These are phyloP conservation scores for Neofusicoccum kwambonambiense DNA, from an alignment of 2,329 filamentous ascomycete genomes.

Conservation along the genomic window DNA sequence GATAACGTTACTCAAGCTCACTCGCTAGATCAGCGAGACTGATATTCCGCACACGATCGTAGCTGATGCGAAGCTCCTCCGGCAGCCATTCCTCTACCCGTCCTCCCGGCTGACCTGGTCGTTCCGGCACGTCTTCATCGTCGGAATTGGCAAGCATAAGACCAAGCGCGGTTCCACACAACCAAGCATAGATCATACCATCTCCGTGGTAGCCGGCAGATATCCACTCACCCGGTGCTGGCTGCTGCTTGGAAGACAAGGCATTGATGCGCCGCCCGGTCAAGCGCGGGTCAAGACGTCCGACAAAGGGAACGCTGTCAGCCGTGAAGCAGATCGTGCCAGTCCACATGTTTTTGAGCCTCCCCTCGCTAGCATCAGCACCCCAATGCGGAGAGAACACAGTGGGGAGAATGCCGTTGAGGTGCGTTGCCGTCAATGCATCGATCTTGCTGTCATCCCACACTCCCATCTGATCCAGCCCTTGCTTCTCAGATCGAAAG, in stretches of 20 bases:
- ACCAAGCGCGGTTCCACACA: slow-evolving; percentile 4
- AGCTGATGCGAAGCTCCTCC: slow-evolving; percentile 5
- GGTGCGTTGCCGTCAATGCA: slow-evolving; percentile 1
- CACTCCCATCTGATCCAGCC: slow-evolving; percentile 22
- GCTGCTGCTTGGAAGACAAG: slow-evolving; percentile 22
- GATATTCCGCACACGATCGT: not conserved
- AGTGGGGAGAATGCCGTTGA: slow-evolving; percentile 25
- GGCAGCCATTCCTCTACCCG: not conserved
- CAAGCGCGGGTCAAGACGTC: slow-evolving; percentile 7
- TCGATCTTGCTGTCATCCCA: slow-evolving; percentile 39
- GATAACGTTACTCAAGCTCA: not conserved
- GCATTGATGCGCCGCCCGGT: slow-evolving; percentile 19
- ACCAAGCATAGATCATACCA: slow-evolving; percentile 23
- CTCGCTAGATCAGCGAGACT: slow-evolving; percentile 2
- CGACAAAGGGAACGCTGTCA: slow-evolving; percentile 2
- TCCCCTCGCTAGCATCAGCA: not conserved
- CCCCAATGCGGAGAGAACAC: slow-evolving; percentile 15
- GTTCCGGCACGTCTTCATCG: not conserved
- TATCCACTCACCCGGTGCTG: slow-evolving; percentile 22
- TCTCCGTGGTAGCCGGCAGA: slow-evolving; percentile 25
- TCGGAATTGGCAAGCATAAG: slow-evolving; percentile 6
- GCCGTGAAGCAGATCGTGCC: slow-evolving; percentile 25
- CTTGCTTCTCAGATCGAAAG: slow-evolving; percentile 31
- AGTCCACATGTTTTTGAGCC: slow-evolving; percentile 22
- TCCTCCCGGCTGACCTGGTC: not conserved